These are phyloP conservation scores for Populus nigra DNA, from an alignment of 345 rosid species.

Conservation along the genomic window DNA sequence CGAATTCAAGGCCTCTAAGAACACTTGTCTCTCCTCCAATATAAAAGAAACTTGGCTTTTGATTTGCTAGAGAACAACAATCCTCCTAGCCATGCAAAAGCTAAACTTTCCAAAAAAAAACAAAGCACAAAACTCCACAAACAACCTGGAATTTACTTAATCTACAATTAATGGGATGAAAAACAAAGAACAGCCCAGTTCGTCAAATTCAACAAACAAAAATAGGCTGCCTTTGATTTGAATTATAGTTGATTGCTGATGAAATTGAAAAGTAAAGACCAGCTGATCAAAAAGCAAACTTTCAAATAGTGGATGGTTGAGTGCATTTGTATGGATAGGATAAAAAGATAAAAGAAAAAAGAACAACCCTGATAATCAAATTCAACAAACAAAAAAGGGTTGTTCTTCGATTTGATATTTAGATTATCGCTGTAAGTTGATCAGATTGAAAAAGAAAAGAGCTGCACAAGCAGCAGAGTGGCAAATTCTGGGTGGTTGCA, in stretches of 20 bases:
- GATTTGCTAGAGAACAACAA: conserved; percentile 2
- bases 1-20: conserved; percentile 14
- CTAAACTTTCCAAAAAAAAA: not conserved
- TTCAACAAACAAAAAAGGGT: not conserved
- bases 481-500: not conserved
- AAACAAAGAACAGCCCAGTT: conserved; percentile 27
- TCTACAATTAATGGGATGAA: not conserved
- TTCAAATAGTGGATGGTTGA: no score
- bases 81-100: conserved; percentile 8
- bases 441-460: not conserved
- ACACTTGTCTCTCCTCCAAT: conserved; percentile 15
- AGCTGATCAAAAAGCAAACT: no score
- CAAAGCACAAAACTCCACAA: no score
- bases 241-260: not conserved
- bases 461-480: not conserved
- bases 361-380: not conserved
- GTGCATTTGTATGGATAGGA: no score
- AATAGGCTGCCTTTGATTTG: conserved; percentile 21
- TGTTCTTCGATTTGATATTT: not conserved
- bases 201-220: conserved; percentile 10
- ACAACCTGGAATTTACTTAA: no score
- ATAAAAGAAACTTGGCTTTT: conserved; percentile 15
- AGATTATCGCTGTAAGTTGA: no score
- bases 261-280: not conserved
- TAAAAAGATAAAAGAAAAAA: no score